These are phyloP conservation scores for Sugiyamaella sp. DNA, from an alignment of 1,139 yeast genomes.

Conservation along the genomic window DNA sequence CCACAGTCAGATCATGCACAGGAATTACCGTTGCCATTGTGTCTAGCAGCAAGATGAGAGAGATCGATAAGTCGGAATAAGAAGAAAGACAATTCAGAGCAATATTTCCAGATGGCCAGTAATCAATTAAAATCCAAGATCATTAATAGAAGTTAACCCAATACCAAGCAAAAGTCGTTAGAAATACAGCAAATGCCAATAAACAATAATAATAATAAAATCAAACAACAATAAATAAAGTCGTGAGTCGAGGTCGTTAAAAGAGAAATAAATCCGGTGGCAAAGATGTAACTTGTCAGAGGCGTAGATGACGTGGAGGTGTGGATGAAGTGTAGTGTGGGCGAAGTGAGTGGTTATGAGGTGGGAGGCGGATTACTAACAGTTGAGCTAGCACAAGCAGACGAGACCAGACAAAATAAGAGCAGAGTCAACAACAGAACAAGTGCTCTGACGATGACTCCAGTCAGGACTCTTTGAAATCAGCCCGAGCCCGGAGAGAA, in stretches of 20 bases:
- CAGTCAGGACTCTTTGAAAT: not conserved
- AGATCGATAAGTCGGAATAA: not conserved
- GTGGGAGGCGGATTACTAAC: not conserved
- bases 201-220: conserved; percentile 1
- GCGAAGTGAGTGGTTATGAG: not conserved
- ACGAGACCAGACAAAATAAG: not conserved
- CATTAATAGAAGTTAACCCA: conserved; percentile 9
- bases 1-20: conserved; percentile 10
- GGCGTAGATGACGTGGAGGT: not conserved
- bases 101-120: not conserved
- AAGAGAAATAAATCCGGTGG: conserved; percentile 7
- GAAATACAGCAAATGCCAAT: conserved; percentile 10
- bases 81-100: not conserved
- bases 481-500: not conserved
- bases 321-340: not conserved
- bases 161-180: conserved; percentile 3
- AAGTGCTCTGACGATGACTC: not conserved
- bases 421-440: not conserved
- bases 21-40: conserved; percentile 9
- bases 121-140: conserved; percentile 1
- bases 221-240: conserved; percentile 18
- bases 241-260: conserved; percentile 18
- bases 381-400: not conserved
- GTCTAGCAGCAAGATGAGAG: not conserved
- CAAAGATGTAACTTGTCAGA: not conserved